These are phyloP conservation scores for Tulasnella sp. DNA, from an alignment of 768 basidiomycete genomes.

Conservation along the genomic window DNA sequence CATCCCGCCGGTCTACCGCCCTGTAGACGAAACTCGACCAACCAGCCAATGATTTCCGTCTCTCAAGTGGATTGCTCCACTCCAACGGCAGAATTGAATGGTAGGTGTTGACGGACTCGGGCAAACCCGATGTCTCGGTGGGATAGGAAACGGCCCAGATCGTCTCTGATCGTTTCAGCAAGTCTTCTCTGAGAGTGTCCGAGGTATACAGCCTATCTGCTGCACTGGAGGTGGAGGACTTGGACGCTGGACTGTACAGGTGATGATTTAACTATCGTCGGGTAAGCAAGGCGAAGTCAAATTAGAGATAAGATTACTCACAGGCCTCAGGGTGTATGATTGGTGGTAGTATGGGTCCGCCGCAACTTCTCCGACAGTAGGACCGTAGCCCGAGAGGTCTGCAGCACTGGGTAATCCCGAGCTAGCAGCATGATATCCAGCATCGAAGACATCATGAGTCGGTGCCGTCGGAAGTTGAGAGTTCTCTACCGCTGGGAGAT, in stretches of 20 bases:
- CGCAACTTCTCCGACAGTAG: background rate
- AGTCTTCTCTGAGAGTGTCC: slow-evolving; percentile 54
- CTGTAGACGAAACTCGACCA: slow-evolving; percentile 80
- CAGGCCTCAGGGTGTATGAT: background rate
- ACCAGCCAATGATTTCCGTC: slow-evolving; percentile 65
- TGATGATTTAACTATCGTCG: background rate
- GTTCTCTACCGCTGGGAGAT: background rate
- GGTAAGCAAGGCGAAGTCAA: background rate
- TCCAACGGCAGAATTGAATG: slow-evolving; percentile 80
- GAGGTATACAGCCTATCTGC: slow-evolving; percentile 55
- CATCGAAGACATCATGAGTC: background rate
- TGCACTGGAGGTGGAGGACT: background rate
- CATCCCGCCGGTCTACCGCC: slow-evolving; percentile 67
- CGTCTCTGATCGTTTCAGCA: slow-evolving; percentile 40
- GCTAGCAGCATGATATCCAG: background rate
- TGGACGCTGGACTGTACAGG: background rate
- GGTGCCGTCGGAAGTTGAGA: background rate
- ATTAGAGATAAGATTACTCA: background rate
- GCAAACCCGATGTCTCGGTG: slow-evolving; percentile 36
- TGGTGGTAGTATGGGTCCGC: background rate
- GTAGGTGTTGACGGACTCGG: slow-evolving; percentile 83
- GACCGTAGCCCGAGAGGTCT: background rate
- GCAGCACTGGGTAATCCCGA: background rate
- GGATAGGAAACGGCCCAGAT: slow-evolving; percentile 27
- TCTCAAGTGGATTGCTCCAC: slow-evolving; percentile 35